Conservation (phyloP, 352 stramenopile genomes). For the Globisporangium nodosum region DNA sequence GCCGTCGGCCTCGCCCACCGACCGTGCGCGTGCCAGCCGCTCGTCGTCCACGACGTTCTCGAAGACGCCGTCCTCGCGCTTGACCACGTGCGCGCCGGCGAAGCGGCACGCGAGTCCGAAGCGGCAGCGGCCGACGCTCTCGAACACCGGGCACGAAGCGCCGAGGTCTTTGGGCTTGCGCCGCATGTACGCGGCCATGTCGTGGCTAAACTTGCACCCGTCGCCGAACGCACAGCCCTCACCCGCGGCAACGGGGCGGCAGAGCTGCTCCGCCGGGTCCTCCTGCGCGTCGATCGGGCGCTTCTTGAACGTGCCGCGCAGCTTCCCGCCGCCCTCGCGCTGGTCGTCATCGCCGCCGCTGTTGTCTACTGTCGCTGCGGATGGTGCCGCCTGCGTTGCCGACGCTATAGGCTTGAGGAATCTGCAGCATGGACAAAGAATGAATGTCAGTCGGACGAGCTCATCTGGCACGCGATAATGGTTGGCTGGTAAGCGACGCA, state of each 20-base stretch:
- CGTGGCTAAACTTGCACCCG: conserved; percentile 84
- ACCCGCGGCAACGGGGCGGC: conserved; percentile 53
- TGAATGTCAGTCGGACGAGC: not conserved
- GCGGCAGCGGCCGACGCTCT: conserved; percentile 81
- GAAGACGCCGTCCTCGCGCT: conserved; percentile 40
- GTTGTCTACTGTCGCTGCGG: conserved; percentile 5
- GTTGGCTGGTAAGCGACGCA: not conserved
- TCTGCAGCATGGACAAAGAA: conserved; percentile 19
- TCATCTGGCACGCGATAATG: too few relatives aligned
- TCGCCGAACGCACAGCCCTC: conserved; percentile 67
- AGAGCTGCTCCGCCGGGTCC: conserved; percentile 64
- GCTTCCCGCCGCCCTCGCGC: conserved; percentile 11
- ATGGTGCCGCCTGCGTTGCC: conserved; percentile 1
- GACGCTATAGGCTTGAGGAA: conserved; percentile 54
- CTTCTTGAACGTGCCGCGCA: conserved; percentile 81
- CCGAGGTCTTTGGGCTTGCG: conserved; percentile 80
- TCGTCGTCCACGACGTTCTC: conserved; percentile 46
- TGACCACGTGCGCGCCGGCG: conserved; percentile 73
- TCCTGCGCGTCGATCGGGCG: conserved; percentile 56
- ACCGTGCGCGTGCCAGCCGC: conserved; percentile 13
- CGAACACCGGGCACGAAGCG: conserved; percentile 74
- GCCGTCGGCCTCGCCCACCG: conserved; percentile 27
- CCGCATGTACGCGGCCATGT: conserved; percentile 80
- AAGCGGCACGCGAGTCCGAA: conserved; percentile 92
- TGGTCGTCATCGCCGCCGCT: conserved; percentile 16